A percentile compares a stretch with the other conserved stretches of the same genome.
Evolutionary conservation across 495 filamentous ascomycete species (phyloP).

Genomic region (Hypoxylon perforatum): DNA sequence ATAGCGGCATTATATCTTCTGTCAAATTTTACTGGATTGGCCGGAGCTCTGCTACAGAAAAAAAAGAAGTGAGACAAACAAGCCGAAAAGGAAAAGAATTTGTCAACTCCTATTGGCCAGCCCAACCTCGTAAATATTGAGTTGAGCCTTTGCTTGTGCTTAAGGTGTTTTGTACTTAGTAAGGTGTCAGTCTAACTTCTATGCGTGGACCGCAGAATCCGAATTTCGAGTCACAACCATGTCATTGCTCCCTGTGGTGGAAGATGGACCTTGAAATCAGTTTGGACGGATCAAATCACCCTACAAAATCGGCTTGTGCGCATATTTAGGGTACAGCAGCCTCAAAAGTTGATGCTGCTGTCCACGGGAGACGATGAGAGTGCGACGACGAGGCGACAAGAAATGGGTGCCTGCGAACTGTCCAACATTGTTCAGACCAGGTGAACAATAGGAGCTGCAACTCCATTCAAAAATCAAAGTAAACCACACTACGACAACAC

Average conservation of each 20-base stretch:
- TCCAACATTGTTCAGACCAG: slow-evolving; percentile 21
- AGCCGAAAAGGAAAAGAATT: neutral
- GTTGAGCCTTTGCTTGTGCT: slow-evolving; percentile 4
- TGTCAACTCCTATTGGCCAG: slow-evolving; percentile 15
- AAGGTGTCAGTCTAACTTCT: neutral
- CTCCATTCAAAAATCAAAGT: slow-evolving; percentile 1
- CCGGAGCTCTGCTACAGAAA: slow-evolving; percentile 4
- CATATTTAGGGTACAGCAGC: no score
- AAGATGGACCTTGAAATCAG: neutral
- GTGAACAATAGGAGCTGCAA: slow-evolving; percentile 3
- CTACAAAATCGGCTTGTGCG: neutral
- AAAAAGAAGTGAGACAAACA: slow-evolving; percentile 24
- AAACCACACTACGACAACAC: slow-evolving; percentile 9
- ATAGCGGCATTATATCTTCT: neutral
- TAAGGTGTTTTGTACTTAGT: neutral
- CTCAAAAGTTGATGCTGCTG: no score
- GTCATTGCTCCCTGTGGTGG: neutral
- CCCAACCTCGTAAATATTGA: slow-evolving; percentile 3
- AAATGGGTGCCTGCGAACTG: neutral
- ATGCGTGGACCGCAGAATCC: neutral
- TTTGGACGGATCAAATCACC: neutral
- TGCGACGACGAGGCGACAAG: slow-evolving; percentile 4
- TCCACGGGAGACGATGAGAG: neutral
- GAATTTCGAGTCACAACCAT: slow-evolving; percentile 1
- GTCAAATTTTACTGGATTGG: neutral